phyloP scores from a whole-genome alignment of 192 early-diverging fungal genomes.

The Coemansia sp. region DNA sequence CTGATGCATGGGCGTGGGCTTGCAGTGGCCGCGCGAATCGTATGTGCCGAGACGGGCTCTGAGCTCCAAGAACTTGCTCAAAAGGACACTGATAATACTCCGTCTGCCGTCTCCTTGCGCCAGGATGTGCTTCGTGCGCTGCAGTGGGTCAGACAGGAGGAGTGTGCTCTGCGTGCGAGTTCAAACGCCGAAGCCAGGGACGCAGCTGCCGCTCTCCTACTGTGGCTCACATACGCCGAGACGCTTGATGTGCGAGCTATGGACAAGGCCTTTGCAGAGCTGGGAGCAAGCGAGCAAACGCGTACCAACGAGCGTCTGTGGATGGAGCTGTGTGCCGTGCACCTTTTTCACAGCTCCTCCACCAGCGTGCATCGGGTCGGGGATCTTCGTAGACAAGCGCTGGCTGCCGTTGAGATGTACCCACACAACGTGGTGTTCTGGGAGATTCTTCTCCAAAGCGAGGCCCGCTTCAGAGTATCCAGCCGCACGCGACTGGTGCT shows the following conservation, averaged over 20 bases:
- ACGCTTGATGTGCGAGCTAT: background rate
- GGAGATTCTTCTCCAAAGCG: conserved; percentile 28
- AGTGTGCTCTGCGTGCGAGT: too few species aligned
- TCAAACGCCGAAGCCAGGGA: conserved; percentile 4
- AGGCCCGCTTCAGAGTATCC: conserved; percentile 11
- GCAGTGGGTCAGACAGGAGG: background rate
- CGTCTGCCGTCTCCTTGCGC: background rate
- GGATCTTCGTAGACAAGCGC: conserved; percentile 28
- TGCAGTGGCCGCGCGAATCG: conserved; percentile 4
- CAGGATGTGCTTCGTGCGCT: conserved; percentile 13
- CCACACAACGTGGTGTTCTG: conserved; percentile 31
- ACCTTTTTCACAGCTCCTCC: conserved; percentile 20
- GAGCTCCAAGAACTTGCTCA: conserved; percentile 8
- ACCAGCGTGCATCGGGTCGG: conserved; percentile 19
- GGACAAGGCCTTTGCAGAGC: background rate
- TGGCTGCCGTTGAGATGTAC: conserved; percentile 4
- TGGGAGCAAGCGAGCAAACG: background rate
- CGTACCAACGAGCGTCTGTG: conserved; percentile 6
- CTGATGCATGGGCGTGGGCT: conserved; percentile 25
- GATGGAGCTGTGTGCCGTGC: conserved; percentile 28
- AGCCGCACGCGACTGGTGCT: conserved; percentile 8
- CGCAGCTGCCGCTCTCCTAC: conserved; percentile 8
- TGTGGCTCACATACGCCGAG: conserved; percentile 33
- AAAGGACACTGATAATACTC: background rate
- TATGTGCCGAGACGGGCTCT: background rate